Base-by-base conservation (phyloP, 495 filamentous ascomycete genomes). In the Filosporella fistucella region DNA sequence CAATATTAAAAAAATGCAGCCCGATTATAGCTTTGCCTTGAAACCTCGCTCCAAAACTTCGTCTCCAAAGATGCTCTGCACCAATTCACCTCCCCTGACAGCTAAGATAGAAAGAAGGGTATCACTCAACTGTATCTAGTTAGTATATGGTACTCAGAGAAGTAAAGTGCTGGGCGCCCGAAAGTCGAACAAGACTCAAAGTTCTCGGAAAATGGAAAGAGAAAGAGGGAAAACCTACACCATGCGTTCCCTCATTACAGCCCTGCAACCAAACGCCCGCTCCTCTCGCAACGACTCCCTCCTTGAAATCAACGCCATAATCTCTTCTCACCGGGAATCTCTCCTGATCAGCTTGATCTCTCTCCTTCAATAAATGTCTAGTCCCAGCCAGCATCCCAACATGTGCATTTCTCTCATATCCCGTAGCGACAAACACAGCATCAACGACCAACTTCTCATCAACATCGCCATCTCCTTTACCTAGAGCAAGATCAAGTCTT, bases 241-340 rank as follows among this genome's bases (percentile, higher is more conserved):
- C 93, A 62, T 96, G 93, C 22, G 88, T 95, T 48, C 73, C 78
- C 67, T 98, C 89, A 58, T 89, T 93, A 63, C 90, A 96, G 1
- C 93, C 93, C 66, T 96, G 93, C 51, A 98, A 71, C 89, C 89
- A 98, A 25, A 96, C 75, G 10, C 90, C 90, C 7, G 79, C 76
- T 12, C 82, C 71, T 5, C 62, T 48, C 36, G 51, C 54, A 23
- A 96, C 84, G 51, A 77, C 77, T 18, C 73, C 78, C 8, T 72
- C 67, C 20, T 80, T 72, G 53, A 91, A 85, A 21, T 75, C 63
- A 2, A 96, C 77, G 11, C 74, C 71, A 61, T 98, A 98, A 62
- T 96, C 73, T 34, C 91, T 75, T 5, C 45, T 57, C 5, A 81
- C 70, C 20, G 23, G 45, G 32, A 65, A 75, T 21, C 55, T 57